A percentile compares a stretch with the other conserved stretches of the same genome.
phyloP scores from a whole-genome alignment of 2,329 filamentous ascomycete species.

The Lachnellula arida region DNA sequence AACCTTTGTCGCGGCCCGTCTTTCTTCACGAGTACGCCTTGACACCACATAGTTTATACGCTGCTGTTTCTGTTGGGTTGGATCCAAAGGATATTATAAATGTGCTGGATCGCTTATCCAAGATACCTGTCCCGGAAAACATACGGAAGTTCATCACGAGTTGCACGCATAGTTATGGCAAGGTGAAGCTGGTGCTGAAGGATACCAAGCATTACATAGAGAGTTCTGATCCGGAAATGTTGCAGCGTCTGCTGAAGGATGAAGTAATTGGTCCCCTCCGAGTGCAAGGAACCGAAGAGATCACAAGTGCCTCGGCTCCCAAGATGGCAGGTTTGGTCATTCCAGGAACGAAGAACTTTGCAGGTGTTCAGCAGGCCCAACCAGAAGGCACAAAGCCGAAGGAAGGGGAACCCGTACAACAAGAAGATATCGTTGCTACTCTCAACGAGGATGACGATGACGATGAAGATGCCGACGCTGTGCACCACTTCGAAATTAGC shows the following conservation, averaged over 20 bases:
- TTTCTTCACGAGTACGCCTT: conserved; percentile 93
- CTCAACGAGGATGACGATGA: conserved; percentile 75
- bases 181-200: conserved; percentile 91
- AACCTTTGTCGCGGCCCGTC: conserved; percentile 83
- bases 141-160: conserved; percentile 70
- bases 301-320: conserved; percentile 76
- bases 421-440: conserved; percentile 66
- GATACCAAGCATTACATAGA: conserved; percentile 94
- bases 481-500: conserved; percentile 89
- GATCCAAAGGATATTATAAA: conserved; percentile 85
- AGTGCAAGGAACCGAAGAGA: conserved; percentile 63
- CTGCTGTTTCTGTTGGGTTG: conserved; percentile 91
- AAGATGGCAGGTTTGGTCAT: conserved; percentile 87
- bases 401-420: conserved; percentile 49
- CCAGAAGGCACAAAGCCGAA: conserved; percentile 34
- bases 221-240: conserved; percentile 78
- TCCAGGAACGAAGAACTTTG: conserved; percentile 89
- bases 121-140: conserved; percentile 77
- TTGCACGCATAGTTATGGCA: conserved; percentile 87
- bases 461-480: conserved; percentile 79
- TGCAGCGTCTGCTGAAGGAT: conserved; percentile 84
- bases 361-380: conserved; percentile 73
- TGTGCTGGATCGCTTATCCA: conserved; percentile 81
- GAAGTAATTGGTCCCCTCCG: conserved; percentile 74
- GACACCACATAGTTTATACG: conserved; percentile 89